Evolutionary conservation across 805 yeast species (phyloP).

Genomic region (Teunomyces stri): DNA sequence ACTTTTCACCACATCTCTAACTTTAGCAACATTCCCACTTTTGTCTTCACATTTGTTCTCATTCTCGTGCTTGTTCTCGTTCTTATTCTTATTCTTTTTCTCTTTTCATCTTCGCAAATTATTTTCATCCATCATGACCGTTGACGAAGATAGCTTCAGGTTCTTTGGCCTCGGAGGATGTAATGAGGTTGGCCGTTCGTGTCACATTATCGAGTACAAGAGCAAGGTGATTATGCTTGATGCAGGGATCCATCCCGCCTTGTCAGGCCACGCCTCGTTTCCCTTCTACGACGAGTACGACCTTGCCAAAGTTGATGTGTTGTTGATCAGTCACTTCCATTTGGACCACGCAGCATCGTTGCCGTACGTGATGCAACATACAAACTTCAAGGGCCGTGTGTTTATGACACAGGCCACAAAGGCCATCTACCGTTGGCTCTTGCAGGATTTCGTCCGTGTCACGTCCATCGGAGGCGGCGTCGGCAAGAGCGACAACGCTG

Average conservation of each 20-base stretch:
- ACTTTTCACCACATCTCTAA: neutral
- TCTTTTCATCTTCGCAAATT: neutral
- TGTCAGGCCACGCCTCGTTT: conserved; percentile 80
- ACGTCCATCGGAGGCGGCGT: conserved; percentile 59
- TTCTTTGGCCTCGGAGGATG: conserved; percentile 97
- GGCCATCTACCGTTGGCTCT: conserved; percentile 93
- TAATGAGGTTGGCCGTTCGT: conserved; percentile 94
- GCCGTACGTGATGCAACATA: conserved; percentile 97
- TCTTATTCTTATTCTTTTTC: neutral
- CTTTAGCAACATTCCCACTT: neutral
- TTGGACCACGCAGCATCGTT: conserved; percentile 97
- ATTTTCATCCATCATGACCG: conserved; percentile 11
- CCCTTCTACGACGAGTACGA: conserved; percentile 97
- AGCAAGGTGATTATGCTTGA: conserved; percentile 96
- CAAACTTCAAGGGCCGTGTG: conserved; percentile 90
- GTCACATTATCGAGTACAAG: conserved; percentile 87
- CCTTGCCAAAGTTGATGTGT: conserved; percentile 77
- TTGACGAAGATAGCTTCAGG: conserved; percentile 44
- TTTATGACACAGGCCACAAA: conserved; percentile 99
- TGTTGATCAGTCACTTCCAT: conserved; percentile 92
- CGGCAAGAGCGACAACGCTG: conserved; percentile 36
- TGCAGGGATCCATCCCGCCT: conserved; percentile 98
- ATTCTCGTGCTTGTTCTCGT: neutral
- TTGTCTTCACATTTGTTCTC: neutral
- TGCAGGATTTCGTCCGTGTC: conserved; percentile 91